A percentile compares a stretch with the other conserved stretches of the same genome.
Evolutionary conservation across 345 rosid genomes (phyloP).

Genomic region (Aethionema arabicum): DNA sequence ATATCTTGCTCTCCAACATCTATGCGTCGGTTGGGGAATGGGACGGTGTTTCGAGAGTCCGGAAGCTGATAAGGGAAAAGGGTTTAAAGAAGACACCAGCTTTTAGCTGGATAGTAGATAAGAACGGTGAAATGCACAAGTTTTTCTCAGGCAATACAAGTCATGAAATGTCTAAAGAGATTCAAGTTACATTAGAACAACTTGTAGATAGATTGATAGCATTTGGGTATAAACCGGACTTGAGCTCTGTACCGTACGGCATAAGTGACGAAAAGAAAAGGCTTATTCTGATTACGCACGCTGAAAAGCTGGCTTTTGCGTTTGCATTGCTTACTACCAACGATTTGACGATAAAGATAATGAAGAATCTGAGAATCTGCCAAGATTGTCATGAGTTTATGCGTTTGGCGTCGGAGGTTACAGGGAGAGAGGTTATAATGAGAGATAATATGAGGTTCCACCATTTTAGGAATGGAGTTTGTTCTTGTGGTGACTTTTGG

Average conservation of each 20-base stretch:
- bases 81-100: slow-evolving; percentile 76
- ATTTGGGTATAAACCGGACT: slow-evolving; percentile 54
- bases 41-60: slow-evolving; percentile 47
- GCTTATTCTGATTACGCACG: slow-evolving; percentile 49
- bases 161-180: slow-evolving; percentile 55
- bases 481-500: slow-evolving; percentile 82
- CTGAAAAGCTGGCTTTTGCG: slow-evolving; percentile 77
- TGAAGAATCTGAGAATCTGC: slow-evolving; percentile 75
- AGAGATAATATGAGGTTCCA: slow-evolving; percentile 77
- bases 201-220: slow-evolving; percentile 45
- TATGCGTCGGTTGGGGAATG: slow-evolving; percentile 64
- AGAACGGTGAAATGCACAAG: slow-evolving; percentile 57
- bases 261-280: slow-evolving; percentile 54
- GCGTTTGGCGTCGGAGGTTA: slow-evolving; percentile 54
- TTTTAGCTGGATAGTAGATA: slow-evolving; percentile 66
- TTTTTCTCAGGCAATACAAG: slow-evolving; percentile 62
- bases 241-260: slow-evolving; percentile 52
- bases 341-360: slow-evolving; percentile 48
- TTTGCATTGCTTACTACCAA: slow-evolving; percentile 53
- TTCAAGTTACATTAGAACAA: slow-evolving; percentile 49
- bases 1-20: slow-evolving; percentile 59
- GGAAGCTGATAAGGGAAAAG: slow-evolving; percentile 52
- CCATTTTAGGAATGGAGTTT: slow-evolving; percentile 62
- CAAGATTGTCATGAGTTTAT: slow-evolving; percentile 72
- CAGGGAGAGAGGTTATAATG: slow-evolving; percentile 55